Percentiles rank a stretch among this genome's conserved stretches.
These are phyloP conservation scores for Crithidia sp. DNA, from an alignment of 208 protist genomes.

Conservation along the genomic window DNA sequence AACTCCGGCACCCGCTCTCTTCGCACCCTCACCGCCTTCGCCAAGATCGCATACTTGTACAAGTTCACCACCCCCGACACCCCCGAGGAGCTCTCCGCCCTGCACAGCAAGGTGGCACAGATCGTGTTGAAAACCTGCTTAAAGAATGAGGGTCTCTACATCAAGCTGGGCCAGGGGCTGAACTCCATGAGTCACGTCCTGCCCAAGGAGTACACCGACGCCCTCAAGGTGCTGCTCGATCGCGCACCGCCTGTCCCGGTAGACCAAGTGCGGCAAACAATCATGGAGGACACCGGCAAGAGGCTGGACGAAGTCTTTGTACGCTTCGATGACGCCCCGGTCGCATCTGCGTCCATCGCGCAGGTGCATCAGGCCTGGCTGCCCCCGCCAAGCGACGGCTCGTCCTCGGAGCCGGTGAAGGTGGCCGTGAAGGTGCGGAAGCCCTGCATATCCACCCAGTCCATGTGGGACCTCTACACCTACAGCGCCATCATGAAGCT, in stretches of 20 bases:
- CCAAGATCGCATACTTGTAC: constrained; percentile 60
- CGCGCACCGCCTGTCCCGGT: constrained; percentile 62
- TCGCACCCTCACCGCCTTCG: constrained; percentile 46
- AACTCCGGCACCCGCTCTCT: constrained; percentile 71
- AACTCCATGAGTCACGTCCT: constrained; percentile 90
- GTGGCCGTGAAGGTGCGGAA: constrained; percentile 97
- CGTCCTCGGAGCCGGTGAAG: constrained; percentile 19
- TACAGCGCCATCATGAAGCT: constrained; percentile 69
- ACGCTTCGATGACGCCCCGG: constrained; percentile 86
- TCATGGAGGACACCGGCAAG: constrained; percentile 69
- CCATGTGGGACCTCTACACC: constrained; percentile 85
- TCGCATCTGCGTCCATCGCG: constrained; percentile 95
- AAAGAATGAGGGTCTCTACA: constrained; percentile 89
- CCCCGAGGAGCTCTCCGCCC: constrained; percentile 51
- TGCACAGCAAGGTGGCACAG: constrained; percentile 56
- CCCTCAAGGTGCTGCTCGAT: constrained; percentile 77
- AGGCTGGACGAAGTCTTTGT: constrained; percentile 80
- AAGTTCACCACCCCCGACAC: constrained; percentile 66
- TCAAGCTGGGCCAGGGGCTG: constrained; percentile 89
- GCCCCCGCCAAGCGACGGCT: constrained; percentile 23
- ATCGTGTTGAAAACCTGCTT: constrained; percentile 67
- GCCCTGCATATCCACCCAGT: constrained; percentile 74
- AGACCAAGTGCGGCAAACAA: constrained; percentile 45
- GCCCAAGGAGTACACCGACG: constrained; percentile 80
- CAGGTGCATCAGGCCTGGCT: constrained; percentile 91